Evolutionary conservation across 2,329 filamentous ascomycete genomes (phyloP), one percentile per base, ranked within the genome.

Genomic region (Aaosphaeria arxii): DNA sequence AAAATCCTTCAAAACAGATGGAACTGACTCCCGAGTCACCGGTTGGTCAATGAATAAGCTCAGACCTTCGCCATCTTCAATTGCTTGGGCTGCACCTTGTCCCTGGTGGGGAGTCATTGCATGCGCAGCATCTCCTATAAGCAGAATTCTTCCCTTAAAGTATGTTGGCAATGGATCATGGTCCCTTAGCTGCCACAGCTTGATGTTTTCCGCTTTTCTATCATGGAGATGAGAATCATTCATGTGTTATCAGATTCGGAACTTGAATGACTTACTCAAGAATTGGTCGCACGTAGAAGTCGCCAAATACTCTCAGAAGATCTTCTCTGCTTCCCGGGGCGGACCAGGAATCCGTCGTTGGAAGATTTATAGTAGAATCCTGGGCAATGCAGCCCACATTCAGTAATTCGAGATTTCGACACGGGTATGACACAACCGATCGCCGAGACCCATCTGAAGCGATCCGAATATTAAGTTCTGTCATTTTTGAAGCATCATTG

Each of bases 101-200:
- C 79, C 78, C 0, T 74, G 74, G 9, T 72, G 75, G 1, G 80
- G 73, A 0, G 77, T 74, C 44, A 82, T 67, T 0, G 79, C 77
- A 61, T 83, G 80, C 1, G 78, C 79, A 3, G 79, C 79, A 59
- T 83, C 80, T 4, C 80, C 80, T 3, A 82, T 64, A 3, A 83
- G 62, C 5, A 83, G 67, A 3, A 80, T 71, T 0, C 77, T 67
- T 9, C 75, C 67, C 4, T 67, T 46, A 7, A 36, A 46, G 39
- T 40, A 49, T n/a, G 46, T 52, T 6, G 50, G 50, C n/a, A 52
- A 40, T 40, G 47, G 7, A 9, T 47, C 42, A 5, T 45, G 50
- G 24, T 52, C 50, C 13, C 46, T 42, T 7, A 51, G 38, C 33
- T 48, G 44, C 46, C 42, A 49, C 30, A 44, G 29, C 39, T 52